phyloP scores from a whole-genome alignment of 164 flowering plant genomes.

The Kalanchoe fedtschenkoi region DNA sequence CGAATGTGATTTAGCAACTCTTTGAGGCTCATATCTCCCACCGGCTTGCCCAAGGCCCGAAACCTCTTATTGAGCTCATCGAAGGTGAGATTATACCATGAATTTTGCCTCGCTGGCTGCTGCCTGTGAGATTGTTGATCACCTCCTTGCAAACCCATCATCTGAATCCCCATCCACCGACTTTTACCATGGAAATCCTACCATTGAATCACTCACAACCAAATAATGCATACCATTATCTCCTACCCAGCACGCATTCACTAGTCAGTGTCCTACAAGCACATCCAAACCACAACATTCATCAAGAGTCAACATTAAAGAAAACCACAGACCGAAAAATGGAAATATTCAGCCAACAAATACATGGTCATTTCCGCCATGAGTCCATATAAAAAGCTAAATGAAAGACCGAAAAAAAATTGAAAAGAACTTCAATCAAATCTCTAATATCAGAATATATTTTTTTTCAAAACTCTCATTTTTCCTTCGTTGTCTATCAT shows the following conservation, averaged over 20 bases:
- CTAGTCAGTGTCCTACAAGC: neutral
- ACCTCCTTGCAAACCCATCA: constrained; percentile 39
- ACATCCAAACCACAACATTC: no score
- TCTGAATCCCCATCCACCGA: constrained; percentile 32
- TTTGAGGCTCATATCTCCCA: constrained; percentile 47
- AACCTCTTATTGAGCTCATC: constrained; percentile 39
- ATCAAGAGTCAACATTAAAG: no score
- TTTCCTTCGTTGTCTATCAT: no score
- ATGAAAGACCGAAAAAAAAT: no score
- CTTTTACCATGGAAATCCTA: neutral
- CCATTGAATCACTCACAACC: neutral
- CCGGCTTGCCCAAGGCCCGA: constrained; percentile 36
- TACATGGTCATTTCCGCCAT: no score
- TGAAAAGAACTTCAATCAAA: no score
- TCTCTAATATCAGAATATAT: no score
- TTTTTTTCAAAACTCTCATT: no score
- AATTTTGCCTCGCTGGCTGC: constrained; percentile 24
- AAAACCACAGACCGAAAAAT: no score
- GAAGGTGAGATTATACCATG: constrained; percentile 38
- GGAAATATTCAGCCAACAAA: no score
- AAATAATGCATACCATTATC: neutral
- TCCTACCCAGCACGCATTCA: neutral
- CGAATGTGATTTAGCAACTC: constrained; percentile 46
- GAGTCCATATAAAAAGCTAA: no score
- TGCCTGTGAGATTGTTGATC: constrained; percentile 30